Base-by-base conservation (phyloP, 2,329 filamentous ascomycete species). In the Tolypocladium tundrense region DNA sequence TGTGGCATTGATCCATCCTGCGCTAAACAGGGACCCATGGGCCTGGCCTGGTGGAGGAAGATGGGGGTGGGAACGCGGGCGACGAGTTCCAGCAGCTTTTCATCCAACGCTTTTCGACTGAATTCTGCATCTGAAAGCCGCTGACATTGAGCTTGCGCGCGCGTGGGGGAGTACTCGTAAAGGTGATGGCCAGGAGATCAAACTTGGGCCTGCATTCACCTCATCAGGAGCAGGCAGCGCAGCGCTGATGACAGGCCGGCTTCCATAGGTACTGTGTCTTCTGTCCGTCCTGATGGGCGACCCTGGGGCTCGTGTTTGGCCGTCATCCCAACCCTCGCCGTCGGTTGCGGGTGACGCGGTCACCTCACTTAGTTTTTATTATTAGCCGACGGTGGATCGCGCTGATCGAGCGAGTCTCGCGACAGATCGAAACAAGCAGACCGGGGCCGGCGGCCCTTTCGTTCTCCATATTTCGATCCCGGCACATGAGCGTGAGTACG, bases 1-100 rank as follows among this genome's bases (percentile, higher is more conserved):
- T 58, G 61, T 67, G 63, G 65, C 66, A 70, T 70, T 67, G 65
- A 67, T 56, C 65, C 59, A 61, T 59, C 59, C 60, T 63, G 61
- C 67, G 68, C 69, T 70, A 69, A 63, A n/a, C 65, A 64, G 61
- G 67, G 67, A 60, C 53, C 40, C 51, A 37, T 37, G 57, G 43
- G 33, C 40, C 52, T 53, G 39, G 55, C 39, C 37, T 33, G 21
- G 24, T 41, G 53, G 39, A 37, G 24, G 24, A 54, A 39, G 39
- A 42, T 21, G 48, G 48, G 48, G 48, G 31, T 51, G 45, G 48
- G 48, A 21, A 51, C 48, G 9, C 31, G 31, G 48, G 31, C 16
- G 48, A 51, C 8, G 27, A 19, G 10, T 19, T 33, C 48, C 16
- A 35, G 19, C 27, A 31, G 24, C 24, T 27, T 9, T 33, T 3